Percentiles rank a stretch among this genome's conserved stretches.
Conservation (phyloP, 345 rosid species). For the Turnera subulata region DNA sequence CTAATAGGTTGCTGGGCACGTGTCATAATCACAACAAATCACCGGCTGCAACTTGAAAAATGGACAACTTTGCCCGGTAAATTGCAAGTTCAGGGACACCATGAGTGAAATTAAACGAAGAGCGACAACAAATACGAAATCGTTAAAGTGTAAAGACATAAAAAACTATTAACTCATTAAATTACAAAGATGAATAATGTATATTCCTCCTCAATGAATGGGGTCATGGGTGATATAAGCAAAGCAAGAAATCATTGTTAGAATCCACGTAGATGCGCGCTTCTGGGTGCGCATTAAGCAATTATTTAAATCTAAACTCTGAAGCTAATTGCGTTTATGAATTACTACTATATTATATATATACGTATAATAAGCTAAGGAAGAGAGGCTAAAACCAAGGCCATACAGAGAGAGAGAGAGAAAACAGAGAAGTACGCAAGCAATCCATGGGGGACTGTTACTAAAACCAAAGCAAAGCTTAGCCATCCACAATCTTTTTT, state of each 20-base stretch:
- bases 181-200: too few relatives aligned
- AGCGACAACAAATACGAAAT: too few relatives aligned
- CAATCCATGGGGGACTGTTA: too few relatives aligned
- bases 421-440: not conserved
- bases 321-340: not conserved
- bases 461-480: not conserved
- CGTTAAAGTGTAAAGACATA: too few relatives aligned
- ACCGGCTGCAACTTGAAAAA: too few relatives aligned
- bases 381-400: not conserved
- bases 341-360: not conserved
- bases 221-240: slow-evolving; percentile 42
- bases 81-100: too few relatives aligned
- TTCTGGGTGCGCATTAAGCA: slow-evolving; percentile 45
- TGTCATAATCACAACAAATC: too few relatives aligned
- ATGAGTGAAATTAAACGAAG: too few relatives aligned
- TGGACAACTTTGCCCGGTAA: too few relatives aligned
- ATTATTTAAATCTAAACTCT: slow-evolving; percentile 8
- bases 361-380: not conserved
- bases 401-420: not conserved
- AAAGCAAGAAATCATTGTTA: slow-evolving; percentile 29
- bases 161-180: too few relatives aligned
- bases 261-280: slow-evolving; percentile 51
- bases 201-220: too few relatives aligned
- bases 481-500: not conserved
- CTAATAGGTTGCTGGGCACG: too few relatives aligned